Conservation (phyloP, 2,329 filamentous ascomycete genomes). For the Phoma herbarum region DNA sequence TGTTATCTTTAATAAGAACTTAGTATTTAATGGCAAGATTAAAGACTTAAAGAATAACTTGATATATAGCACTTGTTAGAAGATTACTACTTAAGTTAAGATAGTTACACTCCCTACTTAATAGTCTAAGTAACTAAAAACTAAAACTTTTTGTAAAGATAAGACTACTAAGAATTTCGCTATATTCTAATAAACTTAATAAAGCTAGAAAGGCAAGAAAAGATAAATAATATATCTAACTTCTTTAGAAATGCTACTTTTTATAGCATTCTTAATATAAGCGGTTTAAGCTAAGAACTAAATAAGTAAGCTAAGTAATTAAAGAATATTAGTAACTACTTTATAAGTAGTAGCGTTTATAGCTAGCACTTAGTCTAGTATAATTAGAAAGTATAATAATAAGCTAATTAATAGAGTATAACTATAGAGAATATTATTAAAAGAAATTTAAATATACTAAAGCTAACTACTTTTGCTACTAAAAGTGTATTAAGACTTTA, state of each 20-base stretch:
- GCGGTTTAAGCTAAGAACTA: not conserved
- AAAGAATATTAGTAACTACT: not conserved
- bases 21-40: not conserved
- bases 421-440: not conserved
- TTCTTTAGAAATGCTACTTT: not conserved
- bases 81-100: not conserved
- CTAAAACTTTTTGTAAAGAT: not conserved
- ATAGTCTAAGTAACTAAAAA: not conserved
- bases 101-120: not conserved
- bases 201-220: not conserved
- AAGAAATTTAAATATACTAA: not conserved
- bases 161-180: not conserved
- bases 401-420: not conserved
- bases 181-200: not conserved
- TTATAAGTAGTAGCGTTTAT: not conserved
- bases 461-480: not conserved
- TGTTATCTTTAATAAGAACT: not conserved
- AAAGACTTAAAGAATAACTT: not conserved
- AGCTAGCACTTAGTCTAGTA: not conserved
- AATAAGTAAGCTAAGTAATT: not conserved
- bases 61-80: not conserved
- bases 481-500: too few species aligned
- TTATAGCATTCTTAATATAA: not conserved
- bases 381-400: not conserved
- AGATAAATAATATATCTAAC: not conserved